A percentile compares a stretch with the other conserved stretches of the same genome.
These are phyloP conservation scores for Diplodia corticola DNA, from an alignment of 2,329 filamentous ascomycete genomes.

Conservation along the genomic window DNA sequence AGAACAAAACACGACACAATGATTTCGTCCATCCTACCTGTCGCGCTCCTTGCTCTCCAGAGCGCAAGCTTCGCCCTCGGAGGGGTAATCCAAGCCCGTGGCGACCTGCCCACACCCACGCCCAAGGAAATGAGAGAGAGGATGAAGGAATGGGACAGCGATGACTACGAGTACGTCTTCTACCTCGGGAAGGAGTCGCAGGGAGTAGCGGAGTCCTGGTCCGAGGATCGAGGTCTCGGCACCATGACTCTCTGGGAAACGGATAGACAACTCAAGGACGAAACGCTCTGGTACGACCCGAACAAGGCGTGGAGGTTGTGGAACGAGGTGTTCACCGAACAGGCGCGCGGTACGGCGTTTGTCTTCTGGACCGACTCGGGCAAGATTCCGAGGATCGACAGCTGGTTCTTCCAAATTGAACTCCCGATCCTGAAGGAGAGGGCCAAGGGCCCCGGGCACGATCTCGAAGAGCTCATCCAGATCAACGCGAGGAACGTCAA, in stretches of 20 bases:
- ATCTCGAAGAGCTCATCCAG: neutral
- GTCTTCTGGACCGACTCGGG: neutral
- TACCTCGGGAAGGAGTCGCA: neutral
- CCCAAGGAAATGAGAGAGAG: neutral
- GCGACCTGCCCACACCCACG: neutral
- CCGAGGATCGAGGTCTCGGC: neutral
- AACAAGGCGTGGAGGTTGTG: neutral
- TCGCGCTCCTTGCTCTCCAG: neutral
- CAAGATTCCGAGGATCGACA: neutral
- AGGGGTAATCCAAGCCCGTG: neutral
- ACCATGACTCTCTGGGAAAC: neutral
- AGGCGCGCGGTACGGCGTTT: neutral
- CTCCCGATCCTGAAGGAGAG: neutral
- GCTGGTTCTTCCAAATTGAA: neutral
- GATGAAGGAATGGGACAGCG: neutral
- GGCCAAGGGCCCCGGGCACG: neutral
- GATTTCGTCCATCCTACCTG: neutral
- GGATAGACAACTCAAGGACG: neutral
- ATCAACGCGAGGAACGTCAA: neutral
- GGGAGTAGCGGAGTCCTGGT: neutral
- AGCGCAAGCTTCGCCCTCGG: neutral
- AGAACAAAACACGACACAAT: neutral
- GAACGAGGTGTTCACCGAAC: neutral
- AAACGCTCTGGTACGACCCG: neutral
- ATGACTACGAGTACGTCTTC: neutral